Evolutionary conservation across 176 grass and related monocot genomes (phyloP).

Genomic region (Oryza officinalis): DNA sequence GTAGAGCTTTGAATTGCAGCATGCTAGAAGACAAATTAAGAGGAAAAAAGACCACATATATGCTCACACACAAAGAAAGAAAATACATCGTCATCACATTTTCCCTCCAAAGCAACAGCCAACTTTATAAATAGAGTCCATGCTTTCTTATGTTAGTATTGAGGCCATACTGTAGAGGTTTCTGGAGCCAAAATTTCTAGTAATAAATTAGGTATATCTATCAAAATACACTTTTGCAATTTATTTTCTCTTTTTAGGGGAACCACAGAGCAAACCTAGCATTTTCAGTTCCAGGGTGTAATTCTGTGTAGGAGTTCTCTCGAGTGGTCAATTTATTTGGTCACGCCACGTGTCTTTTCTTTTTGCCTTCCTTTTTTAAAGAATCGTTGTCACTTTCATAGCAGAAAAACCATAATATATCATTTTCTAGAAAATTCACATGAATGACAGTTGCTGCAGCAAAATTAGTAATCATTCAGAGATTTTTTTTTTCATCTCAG

Average conservation of each 20-base stretch:
- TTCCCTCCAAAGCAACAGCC: neutral
- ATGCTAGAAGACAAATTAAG: neutral
- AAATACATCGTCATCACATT: neutral
- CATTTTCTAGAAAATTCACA: neutral
- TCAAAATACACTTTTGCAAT: neutral
- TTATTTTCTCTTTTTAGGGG: neutral
- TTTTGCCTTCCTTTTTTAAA: neutral
- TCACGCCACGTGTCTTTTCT: neutral
- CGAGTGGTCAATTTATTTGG: slow-evolving; percentile 33
- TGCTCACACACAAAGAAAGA: neutral
- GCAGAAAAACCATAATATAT: neutral
- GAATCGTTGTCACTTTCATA: slow-evolving; percentile 11
- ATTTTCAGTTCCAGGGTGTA: neutral
- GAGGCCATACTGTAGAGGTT: neutral
- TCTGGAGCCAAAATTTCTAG: neutral
- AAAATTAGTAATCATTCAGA: neutral
- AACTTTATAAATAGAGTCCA: neutral
- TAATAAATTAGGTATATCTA: neutral
- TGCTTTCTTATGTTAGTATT: neutral
- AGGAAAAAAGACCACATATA: neutral
- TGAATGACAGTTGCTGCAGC: neutral
- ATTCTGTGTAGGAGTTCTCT: slow-evolving; percentile 17
- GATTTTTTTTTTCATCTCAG: neutral
- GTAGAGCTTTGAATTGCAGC: neutral
- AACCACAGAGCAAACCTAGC: neutral